Conservation (phyloP, 2,329 filamentous ascomycete species). For the Karstenula rhodostoma region DNA sequence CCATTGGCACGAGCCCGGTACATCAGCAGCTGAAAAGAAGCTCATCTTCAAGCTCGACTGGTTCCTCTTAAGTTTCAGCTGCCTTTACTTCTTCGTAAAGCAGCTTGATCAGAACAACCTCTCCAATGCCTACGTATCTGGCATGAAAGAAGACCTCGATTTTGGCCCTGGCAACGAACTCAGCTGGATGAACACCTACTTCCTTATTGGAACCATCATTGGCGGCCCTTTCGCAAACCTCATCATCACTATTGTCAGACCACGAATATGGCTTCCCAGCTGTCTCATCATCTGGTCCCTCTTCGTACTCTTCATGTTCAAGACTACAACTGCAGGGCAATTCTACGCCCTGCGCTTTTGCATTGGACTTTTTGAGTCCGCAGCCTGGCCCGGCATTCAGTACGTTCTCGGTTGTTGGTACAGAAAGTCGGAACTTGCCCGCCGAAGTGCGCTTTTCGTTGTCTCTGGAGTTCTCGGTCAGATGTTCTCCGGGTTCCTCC, state of each 20-base stretch:
- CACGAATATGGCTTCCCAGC: constrained; percentile 14
- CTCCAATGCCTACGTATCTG: constrained; percentile 18
- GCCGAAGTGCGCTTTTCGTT: not conserved
- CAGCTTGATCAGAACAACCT: constrained; percentile 29
- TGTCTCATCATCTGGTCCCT: constrained; percentile 11
- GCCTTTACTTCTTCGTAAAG: constrained; percentile 30
- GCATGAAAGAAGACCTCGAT: constrained; percentile 22
- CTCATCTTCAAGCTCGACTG: constrained; percentile 29
- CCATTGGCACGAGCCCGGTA: constrained; percentile 21
- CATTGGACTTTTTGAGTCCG: constrained; percentile 14
- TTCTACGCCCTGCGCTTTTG: constrained; percentile 15
- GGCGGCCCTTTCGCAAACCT: constrained; percentile 18
- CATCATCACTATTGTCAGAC: constrained; percentile 12
- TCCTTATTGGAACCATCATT: not conserved
- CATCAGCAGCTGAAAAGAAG: constrained; percentile 21
- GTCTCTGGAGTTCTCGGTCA: not conserved
- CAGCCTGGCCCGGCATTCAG: constrained; percentile 7
- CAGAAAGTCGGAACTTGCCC: not conserved
- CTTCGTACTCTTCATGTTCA: constrained; percentile 16
- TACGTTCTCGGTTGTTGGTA: not conserved
- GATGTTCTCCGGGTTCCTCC: not conserved
- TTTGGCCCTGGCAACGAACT: constrained; percentile 19
- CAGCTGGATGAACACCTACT: constrained; percentile 18
- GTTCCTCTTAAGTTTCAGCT: constrained; percentile 26
- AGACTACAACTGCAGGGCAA: constrained; percentile 6